Conservation (phyloP, 2,329 filamentous ascomycete genomes). For the Diplodia scrobiculata region DNA sequence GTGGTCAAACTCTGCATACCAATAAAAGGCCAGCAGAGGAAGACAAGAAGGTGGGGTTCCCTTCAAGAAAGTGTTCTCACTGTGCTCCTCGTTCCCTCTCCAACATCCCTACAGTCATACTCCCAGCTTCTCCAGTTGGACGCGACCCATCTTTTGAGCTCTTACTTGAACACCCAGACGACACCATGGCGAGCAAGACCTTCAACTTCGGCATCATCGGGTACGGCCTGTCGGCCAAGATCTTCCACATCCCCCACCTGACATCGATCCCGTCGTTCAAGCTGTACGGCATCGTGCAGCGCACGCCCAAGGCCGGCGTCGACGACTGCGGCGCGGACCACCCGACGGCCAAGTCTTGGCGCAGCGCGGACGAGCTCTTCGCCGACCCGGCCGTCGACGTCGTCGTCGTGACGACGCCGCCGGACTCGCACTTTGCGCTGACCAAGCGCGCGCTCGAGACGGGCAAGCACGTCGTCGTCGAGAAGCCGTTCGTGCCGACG, state of each 20-base stretch:
- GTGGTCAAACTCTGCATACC: background rate
- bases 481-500: slow-evolving; percentile 81
- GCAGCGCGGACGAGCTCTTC: slow-evolving; percentile 63
- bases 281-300: slow-evolving; percentile 75
- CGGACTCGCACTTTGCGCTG: slow-evolving; percentile 69
- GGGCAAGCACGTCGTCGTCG: slow-evolving; percentile 76
- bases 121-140: background rate
- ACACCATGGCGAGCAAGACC: slow-evolving; percentile 9
- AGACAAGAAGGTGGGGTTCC: background rate
- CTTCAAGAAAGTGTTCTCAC: background rate
- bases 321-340: slow-evolving; percentile 71
- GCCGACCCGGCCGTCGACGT: slow-evolving; percentile 67
- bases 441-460: slow-evolving; percentile 65
- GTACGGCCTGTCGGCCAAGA: slow-evolving; percentile 68
- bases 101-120: background rate
- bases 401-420: slow-evolving; percentile 70
- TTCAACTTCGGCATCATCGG: slow-evolving; percentile 61
- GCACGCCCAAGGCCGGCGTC: slow-evolving; percentile 60
- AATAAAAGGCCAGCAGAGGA: background rate
- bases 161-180: background rate
- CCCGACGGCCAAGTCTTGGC: slow-evolving; percentile 66
- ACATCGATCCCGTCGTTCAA: slow-evolving; percentile 58
- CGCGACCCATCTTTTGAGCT: background rate
- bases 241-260: slow-evolving; percentile 84
- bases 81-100: background rate